Conservation (phyloP, 1,284 basidiomycete genomes). For the Xerocomus alliaceus region DNA sequence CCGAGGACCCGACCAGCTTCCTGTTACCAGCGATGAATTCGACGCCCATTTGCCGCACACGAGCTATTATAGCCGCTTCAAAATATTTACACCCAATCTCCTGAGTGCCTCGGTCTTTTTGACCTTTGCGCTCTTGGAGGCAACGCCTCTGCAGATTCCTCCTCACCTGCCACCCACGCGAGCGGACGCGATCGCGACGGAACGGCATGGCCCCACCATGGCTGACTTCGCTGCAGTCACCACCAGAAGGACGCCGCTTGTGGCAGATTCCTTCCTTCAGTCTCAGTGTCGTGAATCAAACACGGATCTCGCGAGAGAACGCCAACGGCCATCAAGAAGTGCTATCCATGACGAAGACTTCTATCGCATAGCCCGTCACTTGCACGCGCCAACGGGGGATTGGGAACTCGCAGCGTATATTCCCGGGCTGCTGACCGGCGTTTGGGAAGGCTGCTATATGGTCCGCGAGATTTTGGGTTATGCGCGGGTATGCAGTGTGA, state of each 20-base stretch:
- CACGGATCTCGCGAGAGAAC: conserved; percentile 42
- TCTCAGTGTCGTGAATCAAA: conserved; percentile 39
- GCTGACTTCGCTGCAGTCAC: conserved; percentile 52
- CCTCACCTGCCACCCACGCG: conserved; percentile 57
- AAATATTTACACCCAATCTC: conserved; percentile 45
- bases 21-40: conserved; percentile 9
- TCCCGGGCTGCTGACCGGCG: conserved; percentile 54
- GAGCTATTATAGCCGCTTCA: conserved; percentile 31
- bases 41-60: conserved; percentile 17
- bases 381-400: conserved; percentile 30
- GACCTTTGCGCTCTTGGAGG: conserved; percentile 57
- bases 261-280: conserved; percentile 47
- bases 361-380: conserved; percentile 40
- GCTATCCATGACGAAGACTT: conserved; percentile 51
- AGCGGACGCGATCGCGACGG: conserved; percentile 48
- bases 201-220: conserved; percentile 56
- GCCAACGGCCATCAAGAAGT: conserved; percentile 45
- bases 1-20: conserved; percentile 26
- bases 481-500: conserved; percentile 11
- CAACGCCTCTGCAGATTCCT: conserved; percentile 49
- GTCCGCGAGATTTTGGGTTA: conserved; percentile 43
- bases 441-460: conserved; percentile 66
- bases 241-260: conserved; percentile 49
- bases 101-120: conserved; percentile 55
- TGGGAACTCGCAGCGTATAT: conserved; percentile 43